These are phyloP conservation scores for Leccinum incarnatum DNA, from an alignment of 768 basidiomycete genomes.

Conservation along the genomic window DNA sequence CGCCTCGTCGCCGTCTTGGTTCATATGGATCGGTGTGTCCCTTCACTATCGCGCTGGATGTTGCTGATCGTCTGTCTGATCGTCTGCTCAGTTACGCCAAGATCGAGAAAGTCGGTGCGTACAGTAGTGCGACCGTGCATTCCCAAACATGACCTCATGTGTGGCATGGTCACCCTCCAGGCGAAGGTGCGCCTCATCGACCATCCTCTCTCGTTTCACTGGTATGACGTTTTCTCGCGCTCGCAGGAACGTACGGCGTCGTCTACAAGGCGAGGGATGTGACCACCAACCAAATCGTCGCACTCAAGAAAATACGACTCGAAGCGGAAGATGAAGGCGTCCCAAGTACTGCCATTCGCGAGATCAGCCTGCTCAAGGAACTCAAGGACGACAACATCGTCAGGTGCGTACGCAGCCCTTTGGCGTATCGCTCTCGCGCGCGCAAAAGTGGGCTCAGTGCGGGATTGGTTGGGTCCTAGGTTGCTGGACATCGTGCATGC, in stretches of 20 bases:
- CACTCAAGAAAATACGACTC: slow-evolving; percentile 97
- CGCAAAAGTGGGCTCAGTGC: slow-evolving; percentile 8
- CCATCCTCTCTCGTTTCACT: not conserved
- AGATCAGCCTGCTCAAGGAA: slow-evolving; percentile 96
- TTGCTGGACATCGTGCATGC: slow-evolving; percentile 95
- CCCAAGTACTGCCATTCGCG: slow-evolving; percentile 95
- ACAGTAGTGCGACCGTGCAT: slow-evolving; percentile 13
- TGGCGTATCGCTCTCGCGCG: not conserved
- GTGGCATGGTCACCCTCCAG: slow-evolving; percentile 29
- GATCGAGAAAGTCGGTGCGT: slow-evolving; percentile 97
- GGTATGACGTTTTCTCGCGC: slow-evolving; percentile 31
- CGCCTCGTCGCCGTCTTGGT: not conserved
- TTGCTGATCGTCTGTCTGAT: slow-evolving; percentile 16
- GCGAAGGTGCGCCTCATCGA: slow-evolving; percentile 37
- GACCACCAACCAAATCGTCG: slow-evolving; percentile 78
- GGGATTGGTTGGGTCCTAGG: slow-evolving; percentile 39
- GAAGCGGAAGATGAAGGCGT: slow-evolving; percentile 99
- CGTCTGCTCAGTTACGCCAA: slow-evolving; percentile 77
- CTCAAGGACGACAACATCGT: slow-evolving; percentile 96
- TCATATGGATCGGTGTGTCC: slow-evolving; percentile 35
- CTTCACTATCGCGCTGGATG: slow-evolving; percentile 5
- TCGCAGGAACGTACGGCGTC: slow-evolving; percentile 92
- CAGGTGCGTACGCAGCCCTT: slow-evolving; percentile 48
- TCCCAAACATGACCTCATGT: slow-evolving; percentile 10
- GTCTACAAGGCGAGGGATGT: slow-evolving; percentile 95